These are phyloP conservation scores for Colletotrichum liaoningense DNA, from an alignment of 2,329 filamentous ascomycete genomes.

Conservation along the genomic window DNA sequence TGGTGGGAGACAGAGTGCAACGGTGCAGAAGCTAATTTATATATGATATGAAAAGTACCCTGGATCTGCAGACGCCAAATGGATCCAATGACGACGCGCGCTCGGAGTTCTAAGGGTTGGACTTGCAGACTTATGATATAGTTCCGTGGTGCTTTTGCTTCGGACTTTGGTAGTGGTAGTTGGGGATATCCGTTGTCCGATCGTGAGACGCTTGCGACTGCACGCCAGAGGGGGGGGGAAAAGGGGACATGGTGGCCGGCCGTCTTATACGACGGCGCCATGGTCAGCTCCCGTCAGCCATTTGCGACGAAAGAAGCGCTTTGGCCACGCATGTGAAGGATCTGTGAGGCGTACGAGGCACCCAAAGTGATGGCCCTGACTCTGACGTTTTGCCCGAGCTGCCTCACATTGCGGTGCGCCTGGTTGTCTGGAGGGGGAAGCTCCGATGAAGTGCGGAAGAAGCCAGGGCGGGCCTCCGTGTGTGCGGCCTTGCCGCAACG, in stretches of 20 bases:
- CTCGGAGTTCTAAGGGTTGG: slow-evolving; percentile 25
- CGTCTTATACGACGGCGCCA: slow-evolving; percentile 31
- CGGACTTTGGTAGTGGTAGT: slow-evolving; percentile 35
- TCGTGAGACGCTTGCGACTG: slow-evolving; percentile 16
- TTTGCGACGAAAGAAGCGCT: slow-evolving; percentile 24
- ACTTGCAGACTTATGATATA: slow-evolving; percentile 34
- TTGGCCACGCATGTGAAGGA: slow-evolving; percentile 30
- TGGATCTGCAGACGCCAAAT: slow-evolving; percentile 17
- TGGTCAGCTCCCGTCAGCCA: slow-evolving; percentile 19
- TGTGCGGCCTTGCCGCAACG: background rate
- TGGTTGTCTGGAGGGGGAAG: background rate
- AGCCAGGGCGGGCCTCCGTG: background rate
- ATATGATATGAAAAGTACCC: background rate
- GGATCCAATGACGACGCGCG: slow-evolving; percentile 26
- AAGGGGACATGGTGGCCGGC: slow-evolving; percentile 14
- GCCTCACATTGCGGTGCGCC: background rate
- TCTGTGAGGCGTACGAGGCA: slow-evolving; percentile 3
- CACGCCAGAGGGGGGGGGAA: background rate
- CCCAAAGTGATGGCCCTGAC: slow-evolving; percentile 1
- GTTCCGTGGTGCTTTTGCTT: slow-evolving; percentile 19
- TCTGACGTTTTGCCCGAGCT: background rate
- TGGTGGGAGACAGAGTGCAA: slow-evolving; percentile 36
- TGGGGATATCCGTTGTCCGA: slow-evolving; percentile 48
- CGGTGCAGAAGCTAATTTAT: slow-evolving; percentile 20
- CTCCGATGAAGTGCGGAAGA: slow-evolving; percentile 7